phyloP scores from a whole-genome alignment of 345 rosid species.

The Raphanus sativus region DNA sequence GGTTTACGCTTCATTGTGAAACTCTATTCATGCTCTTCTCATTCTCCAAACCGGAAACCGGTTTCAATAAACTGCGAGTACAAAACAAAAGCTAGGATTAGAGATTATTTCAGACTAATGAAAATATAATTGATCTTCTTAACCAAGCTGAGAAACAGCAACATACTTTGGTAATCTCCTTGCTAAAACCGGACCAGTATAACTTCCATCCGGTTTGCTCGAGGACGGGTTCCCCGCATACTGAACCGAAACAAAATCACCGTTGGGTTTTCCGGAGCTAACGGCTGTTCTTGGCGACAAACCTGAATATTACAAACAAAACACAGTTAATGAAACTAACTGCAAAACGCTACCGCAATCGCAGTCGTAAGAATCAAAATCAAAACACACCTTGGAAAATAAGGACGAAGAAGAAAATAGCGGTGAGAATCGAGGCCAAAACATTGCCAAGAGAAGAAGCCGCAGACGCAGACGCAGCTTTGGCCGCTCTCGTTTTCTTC shows the following conservation, averaged over 20 bases:
- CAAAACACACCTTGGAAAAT: slow-evolving; percentile 61
- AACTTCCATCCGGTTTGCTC: slow-evolving; percentile 39
- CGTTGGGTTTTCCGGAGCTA: slow-evolving; percentile 42
- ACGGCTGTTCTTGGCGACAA: slow-evolving; percentile 49
- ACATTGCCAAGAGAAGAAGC: slow-evolving; percentile 48
- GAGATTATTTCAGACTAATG: not conserved
- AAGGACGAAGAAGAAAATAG: slow-evolving; percentile 59
- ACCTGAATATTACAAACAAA: slow-evolving; percentile 45
- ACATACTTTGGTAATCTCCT: slow-evolving; percentile 50
- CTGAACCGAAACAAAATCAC: slow-evolving; percentile 57
- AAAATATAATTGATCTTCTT: not conserved
- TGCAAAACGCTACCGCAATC: slow-evolving; percentile 5
- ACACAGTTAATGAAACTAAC: not conserved
- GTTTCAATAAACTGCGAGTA: slow-evolving; percentile 50
- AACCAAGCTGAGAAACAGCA: not conserved
- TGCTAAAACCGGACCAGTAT: slow-evolving; percentile 33
- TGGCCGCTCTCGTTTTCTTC: slow-evolving; percentile 70
- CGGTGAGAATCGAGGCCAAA: slow-evolving; percentile 60
- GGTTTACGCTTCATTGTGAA: slow-evolving; percentile 35
- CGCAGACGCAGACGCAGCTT: slow-evolving; percentile 55
- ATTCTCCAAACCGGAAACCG: slow-evolving; percentile 49
- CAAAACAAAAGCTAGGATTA: not conserved
- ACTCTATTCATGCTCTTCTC: slow-evolving; percentile 33
- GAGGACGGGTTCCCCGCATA: slow-evolving; percentile 51
- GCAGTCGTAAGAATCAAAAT: not conserved